Percentiles rank a stretch among this genome's conserved stretches.
Conservation (phyloP, 1,139 yeast genomes). For the Hansenula anomala region DNA sequence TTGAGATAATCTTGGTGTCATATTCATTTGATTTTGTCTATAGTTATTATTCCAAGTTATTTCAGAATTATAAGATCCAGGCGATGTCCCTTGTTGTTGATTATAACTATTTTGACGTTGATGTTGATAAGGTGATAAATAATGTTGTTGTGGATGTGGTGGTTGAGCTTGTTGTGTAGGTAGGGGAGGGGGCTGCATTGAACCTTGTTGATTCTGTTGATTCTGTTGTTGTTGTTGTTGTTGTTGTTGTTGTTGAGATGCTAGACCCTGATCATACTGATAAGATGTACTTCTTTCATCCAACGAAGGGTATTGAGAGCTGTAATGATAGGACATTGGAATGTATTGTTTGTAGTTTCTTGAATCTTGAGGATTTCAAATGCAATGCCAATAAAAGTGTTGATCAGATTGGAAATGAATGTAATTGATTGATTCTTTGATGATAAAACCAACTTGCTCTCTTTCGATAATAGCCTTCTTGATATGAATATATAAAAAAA, state of each 20-base stretch:
- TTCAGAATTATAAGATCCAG: neutral
- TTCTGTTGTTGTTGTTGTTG: neutral
- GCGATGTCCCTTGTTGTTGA: neutral
- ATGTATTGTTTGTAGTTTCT: too few species aligned
- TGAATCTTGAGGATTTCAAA: too few species aligned
- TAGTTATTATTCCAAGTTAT: slow-evolving; percentile 13
- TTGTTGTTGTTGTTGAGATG: neutral
- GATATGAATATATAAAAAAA: too few species aligned
- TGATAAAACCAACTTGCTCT: too few species aligned
- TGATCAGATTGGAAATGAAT: neutral
- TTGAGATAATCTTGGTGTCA: slow-evolving; percentile 5
- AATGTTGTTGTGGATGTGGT: slow-evolving; percentile 18
- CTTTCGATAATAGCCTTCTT: too few species aligned
- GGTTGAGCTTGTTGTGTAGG: slow-evolving; percentile 14
- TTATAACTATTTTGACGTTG: slow-evolving; percentile 6
- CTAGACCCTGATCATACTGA: neutral
- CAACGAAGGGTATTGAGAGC: slow-evolving; percentile 19
- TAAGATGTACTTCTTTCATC: slow-evolving; percentile 11
- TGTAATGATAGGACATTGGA: slow-evolving; percentile 19
- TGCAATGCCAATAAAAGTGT: too few species aligned
- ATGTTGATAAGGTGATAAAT: slow-evolving; percentile 9
- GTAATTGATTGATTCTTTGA: too few species aligned
- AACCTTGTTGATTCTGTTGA: neutral
- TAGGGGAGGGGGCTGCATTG: slow-evolving; percentile 1
- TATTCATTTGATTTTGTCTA: slow-evolving; percentile 5